These are phyloP conservation scores for Parastagonospora nodorum DNA, from an alignment of 2,329 filamentous ascomycete genomes.

Conservation along the genomic window DNA sequence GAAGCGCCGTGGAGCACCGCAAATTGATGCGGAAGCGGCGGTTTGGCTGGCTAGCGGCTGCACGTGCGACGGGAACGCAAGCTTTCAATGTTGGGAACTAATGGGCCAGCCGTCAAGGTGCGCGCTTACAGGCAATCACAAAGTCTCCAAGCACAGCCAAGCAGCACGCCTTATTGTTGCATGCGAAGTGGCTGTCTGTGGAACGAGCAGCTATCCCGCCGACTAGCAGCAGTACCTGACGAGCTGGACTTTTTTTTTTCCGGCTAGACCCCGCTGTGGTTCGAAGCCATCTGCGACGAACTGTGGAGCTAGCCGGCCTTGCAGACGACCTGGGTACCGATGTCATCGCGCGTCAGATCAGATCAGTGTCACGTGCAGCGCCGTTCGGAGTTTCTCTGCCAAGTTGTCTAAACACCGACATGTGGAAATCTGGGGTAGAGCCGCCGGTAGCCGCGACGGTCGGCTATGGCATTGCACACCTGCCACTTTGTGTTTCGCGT, in stretches of 20 bases:
- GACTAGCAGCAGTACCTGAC: too few relatives aligned
- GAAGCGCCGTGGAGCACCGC: constrained; percentile 8
- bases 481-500: constrained; percentile 1
- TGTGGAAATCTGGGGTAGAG: constrained; percentile 17
- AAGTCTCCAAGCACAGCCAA: background rate
- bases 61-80: background rate
- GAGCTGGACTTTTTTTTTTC: too few relatives aligned
- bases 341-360: constrained; percentile 15
- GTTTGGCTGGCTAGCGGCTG: constrained; percentile 1
- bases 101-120: too few relatives aligned
- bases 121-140: too few relatives aligned
- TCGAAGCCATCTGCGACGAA: constrained; percentile 3
- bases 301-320: too few relatives aligned
- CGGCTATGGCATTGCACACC: constrained; percentile 13
- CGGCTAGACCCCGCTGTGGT: constrained; percentile 2
- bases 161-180: background rate
- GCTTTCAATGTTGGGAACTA: background rate
- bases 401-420: constrained; percentile 7
- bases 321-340: too few relatives aligned
- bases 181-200: too few relatives aligned
- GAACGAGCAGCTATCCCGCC: too few relatives aligned
- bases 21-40: constrained; percentile 10
- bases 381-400: background rate
- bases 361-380: constrained; percentile 6
- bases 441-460: constrained; percentile 24